Evolutionary conservation across 2,329 filamentous ascomycete species (phyloP).

Genomic region (Ceratocystiopsis sp.): DNA sequence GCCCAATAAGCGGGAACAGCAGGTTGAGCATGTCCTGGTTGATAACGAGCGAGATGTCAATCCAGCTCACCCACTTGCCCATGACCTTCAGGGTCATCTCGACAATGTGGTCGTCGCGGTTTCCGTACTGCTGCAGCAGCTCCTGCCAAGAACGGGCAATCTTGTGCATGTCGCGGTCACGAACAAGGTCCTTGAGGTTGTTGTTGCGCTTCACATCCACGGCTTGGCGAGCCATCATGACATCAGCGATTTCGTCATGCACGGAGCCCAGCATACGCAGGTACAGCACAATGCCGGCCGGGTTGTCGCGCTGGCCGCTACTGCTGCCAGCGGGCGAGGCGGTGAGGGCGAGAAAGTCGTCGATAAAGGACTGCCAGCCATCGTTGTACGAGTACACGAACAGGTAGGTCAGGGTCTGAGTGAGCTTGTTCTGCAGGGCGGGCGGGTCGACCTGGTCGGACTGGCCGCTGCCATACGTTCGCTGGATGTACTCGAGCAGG

Average conservation of each 20-base stretch:
- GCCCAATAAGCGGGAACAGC: conserved; percentile 76
- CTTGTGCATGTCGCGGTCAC: conserved; percentile 73
- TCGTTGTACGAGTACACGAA: conserved; percentile 76
- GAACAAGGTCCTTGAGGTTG: conserved; percentile 78
- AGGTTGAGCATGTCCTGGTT: conserved; percentile 75
- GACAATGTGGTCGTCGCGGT: conserved; percentile 52
- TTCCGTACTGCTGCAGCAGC: conserved; percentile 62
- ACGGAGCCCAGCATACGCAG: conserved; percentile 76
- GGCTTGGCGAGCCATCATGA: conserved; percentile 61
- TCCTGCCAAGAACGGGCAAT: conserved; percentile 85
- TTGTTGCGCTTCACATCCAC: conserved; percentile 73
- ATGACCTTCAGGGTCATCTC: conserved; percentile 86
- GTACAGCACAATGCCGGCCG: conserved; percentile 66
- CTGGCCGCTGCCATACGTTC: conserved; percentile 45
- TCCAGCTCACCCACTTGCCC: conserved; percentile 97
- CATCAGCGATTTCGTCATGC: conserved; percentile 94
- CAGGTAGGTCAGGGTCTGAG: conserved; percentile 85
- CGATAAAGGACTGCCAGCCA: conserved; percentile 79
- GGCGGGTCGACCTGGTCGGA: conserved; percentile 45
- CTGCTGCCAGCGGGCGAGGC: conserved; percentile 34
- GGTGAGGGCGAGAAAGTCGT: conserved; percentile 71
- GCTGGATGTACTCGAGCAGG: conserved; percentile 63
- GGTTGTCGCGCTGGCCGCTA: conserved; percentile 48
- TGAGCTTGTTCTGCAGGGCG: conserved; percentile 87
- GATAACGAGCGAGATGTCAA: conserved; percentile 85